Evolutionary conservation across 805 yeast species (phyloP).

Genomic region (Metschnikowia henanensis): DNA sequence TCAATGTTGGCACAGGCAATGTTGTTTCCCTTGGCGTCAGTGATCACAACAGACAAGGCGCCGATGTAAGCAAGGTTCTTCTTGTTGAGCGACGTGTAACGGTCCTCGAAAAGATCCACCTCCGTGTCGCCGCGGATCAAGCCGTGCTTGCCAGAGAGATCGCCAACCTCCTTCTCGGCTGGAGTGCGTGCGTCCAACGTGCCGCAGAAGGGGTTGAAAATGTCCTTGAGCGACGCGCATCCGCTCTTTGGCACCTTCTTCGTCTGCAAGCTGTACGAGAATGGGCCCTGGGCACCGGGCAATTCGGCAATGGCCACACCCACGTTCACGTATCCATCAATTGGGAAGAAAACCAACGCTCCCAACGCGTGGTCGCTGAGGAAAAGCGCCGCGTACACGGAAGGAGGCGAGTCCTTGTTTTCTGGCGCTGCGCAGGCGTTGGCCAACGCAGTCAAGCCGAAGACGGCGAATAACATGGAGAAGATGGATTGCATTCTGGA

Average conservation of each 20-base stretch:
- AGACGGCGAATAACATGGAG: not conserved
- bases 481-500: not conserved
- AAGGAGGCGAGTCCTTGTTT: constrained; percentile 1
- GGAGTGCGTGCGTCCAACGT: constrained; percentile 22
- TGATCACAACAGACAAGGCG: constrained; percentile 36
- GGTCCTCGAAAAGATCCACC: constrained; percentile 27
- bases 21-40: constrained; percentile 30
- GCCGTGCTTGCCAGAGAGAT: constrained; percentile 43
- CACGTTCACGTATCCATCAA: not conserved
- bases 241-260: not conserved
- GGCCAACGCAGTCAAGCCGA: constrained; percentile 1
- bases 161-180: constrained; percentile 35
- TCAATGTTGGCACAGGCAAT: constrained; percentile 39
- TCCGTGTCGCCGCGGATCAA: constrained; percentile 24
- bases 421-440: constrained; percentile 4
- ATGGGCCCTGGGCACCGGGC: not conserved
- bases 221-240: constrained; percentile 13
- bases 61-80: constrained; percentile 24
- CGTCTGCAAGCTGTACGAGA: not conserved
- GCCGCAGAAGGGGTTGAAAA: constrained; percentile 42
- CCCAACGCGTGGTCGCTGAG: not conserved
- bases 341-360: not conserved
- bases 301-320: not conserved
- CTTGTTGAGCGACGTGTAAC: constrained; percentile 33
- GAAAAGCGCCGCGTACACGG: not conserved